phyloP scores from a whole-genome alignment of 768 basidiomycete species.

The Flagelloscypha sp. region DNA sequence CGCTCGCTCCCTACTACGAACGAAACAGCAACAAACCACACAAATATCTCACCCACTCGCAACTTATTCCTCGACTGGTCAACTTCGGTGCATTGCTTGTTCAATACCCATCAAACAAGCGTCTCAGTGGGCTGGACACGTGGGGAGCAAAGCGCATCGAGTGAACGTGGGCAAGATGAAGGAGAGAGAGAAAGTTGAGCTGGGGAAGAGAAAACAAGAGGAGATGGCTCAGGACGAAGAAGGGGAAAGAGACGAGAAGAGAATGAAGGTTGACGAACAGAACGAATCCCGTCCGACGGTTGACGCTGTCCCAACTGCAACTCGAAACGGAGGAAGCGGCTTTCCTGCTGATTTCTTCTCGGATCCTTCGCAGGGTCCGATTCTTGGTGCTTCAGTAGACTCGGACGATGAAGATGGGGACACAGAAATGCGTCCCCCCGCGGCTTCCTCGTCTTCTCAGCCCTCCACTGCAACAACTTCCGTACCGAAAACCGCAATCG shows the following conservation, averaged over 20 bases:
- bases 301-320: too few relatives aligned
- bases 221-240: constrained; percentile 20
- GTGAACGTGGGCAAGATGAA: constrained; percentile 51
- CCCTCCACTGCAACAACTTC: too few relatives aligned
- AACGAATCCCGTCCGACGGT: too few relatives aligned
- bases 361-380: constrained; percentile 51
- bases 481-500: constrained; percentile 32
- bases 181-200: constrained; percentile 44
- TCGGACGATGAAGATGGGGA: constrained; percentile 38
- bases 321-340: constrained; percentile 25
- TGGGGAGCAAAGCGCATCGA: constrained; percentile 75
- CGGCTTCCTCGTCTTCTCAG: constrained; percentile 9
- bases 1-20: constrained; percentile 71
- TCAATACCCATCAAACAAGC: constrained; percentile 59
- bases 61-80: constrained; percentile 54
- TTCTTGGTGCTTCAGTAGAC: constrained; percentile 22
- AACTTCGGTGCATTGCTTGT: constrained; percentile 65
- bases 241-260: constrained; percentile 22
- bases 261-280: constrained; percentile 29
- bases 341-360: constrained; percentile 77
- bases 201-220: constrained; percentile 25
- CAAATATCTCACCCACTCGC: constrained; percentile 69
- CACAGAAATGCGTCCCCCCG: constrained; percentile 12
- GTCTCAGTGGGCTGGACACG: constrained; percentile 81
- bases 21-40: constrained; percentile 73